phyloP scores from a whole-genome alignment of 768 basidiomycete genomes.

The Kwoniella mangroviensis region DNA sequence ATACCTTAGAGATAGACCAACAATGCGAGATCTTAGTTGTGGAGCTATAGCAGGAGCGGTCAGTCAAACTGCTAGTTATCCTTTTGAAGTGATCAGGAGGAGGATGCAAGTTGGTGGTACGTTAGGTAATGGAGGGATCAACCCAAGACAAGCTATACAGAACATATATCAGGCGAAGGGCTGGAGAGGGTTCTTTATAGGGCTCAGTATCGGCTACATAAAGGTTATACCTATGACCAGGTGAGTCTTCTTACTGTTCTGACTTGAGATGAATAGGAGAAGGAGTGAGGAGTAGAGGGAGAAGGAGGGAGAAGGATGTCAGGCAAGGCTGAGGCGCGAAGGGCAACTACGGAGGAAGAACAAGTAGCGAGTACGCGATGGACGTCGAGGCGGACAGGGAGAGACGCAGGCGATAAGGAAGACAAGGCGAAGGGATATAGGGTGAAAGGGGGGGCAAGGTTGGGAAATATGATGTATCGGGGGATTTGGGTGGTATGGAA shows the following conservation, averaged over 20 bases:
- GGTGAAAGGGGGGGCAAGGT: no score
- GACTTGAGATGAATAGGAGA: not conserved
- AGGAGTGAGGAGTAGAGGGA: not conserved
- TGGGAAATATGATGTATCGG: no score
- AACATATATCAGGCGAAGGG: constrained; percentile 72
- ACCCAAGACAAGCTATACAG: constrained; percentile 77
- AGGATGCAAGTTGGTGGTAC: constrained; percentile 95
- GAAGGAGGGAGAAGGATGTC: not conserved
- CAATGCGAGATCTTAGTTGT: constrained; percentile 73
- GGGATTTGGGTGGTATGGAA: no score
- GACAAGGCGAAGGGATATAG: no score
- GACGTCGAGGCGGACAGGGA: no score
- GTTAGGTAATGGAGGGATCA: constrained; percentile 68
- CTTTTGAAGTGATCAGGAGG: constrained; percentile 88
- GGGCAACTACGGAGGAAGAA: not conserved
- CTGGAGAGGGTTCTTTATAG: constrained; percentile 87
- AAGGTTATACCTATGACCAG: constrained; percentile 93
- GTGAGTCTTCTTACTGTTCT: constrained; percentile 39
- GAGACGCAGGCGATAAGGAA: no score
- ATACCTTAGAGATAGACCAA: constrained; percentile 54
- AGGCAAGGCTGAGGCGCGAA: not conserved
- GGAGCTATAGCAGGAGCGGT: constrained; percentile 85
- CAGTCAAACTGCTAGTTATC: constrained; percentile 89
- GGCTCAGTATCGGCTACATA: constrained; percentile 85
- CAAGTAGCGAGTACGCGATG: no score